These are phyloP conservation scores for Rhizopogon salebrosus DNA, from an alignment of 768 basidiomycete genomes.

Conservation along the genomic window DNA sequence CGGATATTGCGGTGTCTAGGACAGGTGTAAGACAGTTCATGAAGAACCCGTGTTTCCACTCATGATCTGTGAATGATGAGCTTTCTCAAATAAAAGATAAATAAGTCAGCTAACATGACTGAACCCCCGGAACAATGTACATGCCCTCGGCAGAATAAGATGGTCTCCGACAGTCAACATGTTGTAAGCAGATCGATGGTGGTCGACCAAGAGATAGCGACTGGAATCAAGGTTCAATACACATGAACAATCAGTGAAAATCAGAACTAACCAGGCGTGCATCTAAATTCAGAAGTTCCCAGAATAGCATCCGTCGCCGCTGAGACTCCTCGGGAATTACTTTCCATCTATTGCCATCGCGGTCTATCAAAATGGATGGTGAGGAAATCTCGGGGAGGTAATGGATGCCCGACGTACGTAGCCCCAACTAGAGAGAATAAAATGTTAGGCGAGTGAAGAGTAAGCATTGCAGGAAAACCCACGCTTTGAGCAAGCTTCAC, in stretches of 20 bases:
- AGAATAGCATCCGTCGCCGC: conserved; percentile 62
- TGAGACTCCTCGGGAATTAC: conserved; percentile 70
- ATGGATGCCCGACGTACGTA: conserved; percentile 43
- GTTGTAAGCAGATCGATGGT: conserved; percentile 58
- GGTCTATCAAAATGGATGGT: conserved; percentile 40
- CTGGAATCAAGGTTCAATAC: conserved; percentile 29
- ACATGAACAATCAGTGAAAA: conserved; percentile 2
- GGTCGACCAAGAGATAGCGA: conserved; percentile 68
- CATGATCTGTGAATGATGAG: conserved; percentile 44
- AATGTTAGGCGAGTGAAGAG: neutral
- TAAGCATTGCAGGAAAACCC: conserved; percentile 22
- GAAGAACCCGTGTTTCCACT: conserved; percentile 69
- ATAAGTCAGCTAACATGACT: conserved; percentile 22
- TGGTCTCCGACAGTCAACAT: conserved; percentile 56
- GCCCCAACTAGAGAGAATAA: conserved; percentile 46
- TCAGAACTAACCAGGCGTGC: conserved; percentile 50
- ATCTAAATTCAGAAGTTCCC: conserved; percentile 71
- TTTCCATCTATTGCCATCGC: conserved; percentile 58
- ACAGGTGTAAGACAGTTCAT: conserved; percentile 58
- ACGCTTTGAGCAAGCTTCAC: conserved; percentile 72
- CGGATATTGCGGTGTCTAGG: conserved; percentile 50
- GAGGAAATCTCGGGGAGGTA: conserved; percentile 7
- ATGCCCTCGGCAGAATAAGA: conserved; percentile 26
- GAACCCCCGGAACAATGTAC: conserved; percentile 22
- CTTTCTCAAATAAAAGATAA: conserved; percentile 7